These are phyloP conservation scores for Medicago arabica DNA, from an alignment of 306 rosid genomes.

Conservation along the genomic window DNA sequence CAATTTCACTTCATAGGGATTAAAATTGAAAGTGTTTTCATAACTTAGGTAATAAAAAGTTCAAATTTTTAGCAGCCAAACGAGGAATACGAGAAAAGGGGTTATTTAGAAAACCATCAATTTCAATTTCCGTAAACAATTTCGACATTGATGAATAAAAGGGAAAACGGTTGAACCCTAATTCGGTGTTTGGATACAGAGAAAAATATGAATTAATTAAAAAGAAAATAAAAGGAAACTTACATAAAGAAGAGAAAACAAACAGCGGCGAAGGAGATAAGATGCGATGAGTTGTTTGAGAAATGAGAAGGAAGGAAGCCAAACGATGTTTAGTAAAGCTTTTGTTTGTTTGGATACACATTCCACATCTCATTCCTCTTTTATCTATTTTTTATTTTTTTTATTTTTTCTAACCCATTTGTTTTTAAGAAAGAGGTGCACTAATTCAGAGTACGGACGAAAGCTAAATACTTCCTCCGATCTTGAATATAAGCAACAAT, in stretches of 20 bases:
- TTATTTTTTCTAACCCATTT: no score
- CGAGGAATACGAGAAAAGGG: neutral
- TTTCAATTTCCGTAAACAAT: slow-evolving; percentile 3
- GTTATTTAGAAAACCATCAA: slow-evolving; percentile 4
- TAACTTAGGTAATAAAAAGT: slow-evolving; percentile 6
- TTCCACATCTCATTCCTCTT: neutral
- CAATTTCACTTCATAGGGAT: neutral
- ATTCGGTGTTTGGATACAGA: slow-evolving; percentile 42
- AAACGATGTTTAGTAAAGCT: neutral
- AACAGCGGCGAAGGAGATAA: slow-evolving; percentile 40
- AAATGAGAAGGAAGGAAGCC: slow-evolving; percentile 19
- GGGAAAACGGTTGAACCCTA: slow-evolving; percentile 38
- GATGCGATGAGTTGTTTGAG: neutral
- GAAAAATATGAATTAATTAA: neutral
- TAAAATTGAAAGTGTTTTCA: slow-evolving; percentile 1
- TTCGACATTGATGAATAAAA: slow-evolving; percentile 9
- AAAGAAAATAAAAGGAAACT: neutral
- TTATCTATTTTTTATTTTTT: neutral
- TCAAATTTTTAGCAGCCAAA: slow-evolving; percentile 30
- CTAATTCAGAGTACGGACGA: no score
- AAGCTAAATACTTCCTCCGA: neutral
- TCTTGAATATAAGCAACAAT: no score
- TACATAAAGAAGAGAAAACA: slow-evolving; percentile 29
- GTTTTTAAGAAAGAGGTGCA: no score
- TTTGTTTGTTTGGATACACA: slow-evolving; percentile 32